Percentiles rank a stretch among this genome's conserved stretches.
phyloP scores from a whole-genome alignment of 23 red algal genomes.

The Pyropia haitanensis region DNA sequence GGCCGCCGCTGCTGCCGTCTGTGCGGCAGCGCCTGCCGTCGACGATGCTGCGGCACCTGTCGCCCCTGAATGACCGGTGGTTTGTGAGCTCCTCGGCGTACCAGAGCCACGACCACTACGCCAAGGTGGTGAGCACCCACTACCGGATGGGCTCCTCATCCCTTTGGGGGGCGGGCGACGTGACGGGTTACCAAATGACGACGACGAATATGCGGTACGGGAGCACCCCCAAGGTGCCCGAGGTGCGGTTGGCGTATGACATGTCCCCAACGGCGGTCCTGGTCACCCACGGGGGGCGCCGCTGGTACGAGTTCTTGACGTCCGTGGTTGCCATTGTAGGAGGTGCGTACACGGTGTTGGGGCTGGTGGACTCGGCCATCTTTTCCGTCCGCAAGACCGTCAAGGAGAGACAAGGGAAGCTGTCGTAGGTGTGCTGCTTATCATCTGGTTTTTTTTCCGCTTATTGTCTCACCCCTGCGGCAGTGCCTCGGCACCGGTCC shows the following conservation, averaged over 20 bases:
- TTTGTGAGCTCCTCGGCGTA: slow-evolving; percentile 52
- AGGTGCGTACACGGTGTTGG: slow-evolving; percentile 54
- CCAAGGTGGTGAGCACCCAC: slow-evolving; percentile 61
- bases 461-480: too few species aligned
- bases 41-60: slow-evolving; percentile 36
- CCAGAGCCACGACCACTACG: slow-evolving; percentile 64
- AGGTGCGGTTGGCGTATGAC: slow-evolving; percentile 56
- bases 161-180: slow-evolving; percentile 22
- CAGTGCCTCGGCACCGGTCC: too few species aligned
- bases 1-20: slow-evolving; percentile 21
- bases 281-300: slow-evolving; percentile 64
- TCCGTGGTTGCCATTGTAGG: slow-evolving; percentile 62
- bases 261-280: slow-evolving; percentile 58
- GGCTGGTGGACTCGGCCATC: slow-evolving; percentile 42
- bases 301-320: slow-evolving; percentile 84
- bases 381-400: slow-evolving; percentile 27
- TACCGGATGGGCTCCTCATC: slow-evolving; percentile 43
- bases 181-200: slow-evolving; percentile 67
- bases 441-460: too few species aligned
- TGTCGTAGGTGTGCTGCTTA: too few species aligned
- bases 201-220: slow-evolving; percentile 56
- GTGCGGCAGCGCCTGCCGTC: slow-evolving; percentile 30
- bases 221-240: slow-evolving; percentile 39
- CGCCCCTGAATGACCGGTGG: slow-evolving; percentile 40
- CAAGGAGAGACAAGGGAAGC: too few species aligned